Conservation (phyloP, 495 filamentous ascomycete genomes). For the Podospora didyma region DNA sequence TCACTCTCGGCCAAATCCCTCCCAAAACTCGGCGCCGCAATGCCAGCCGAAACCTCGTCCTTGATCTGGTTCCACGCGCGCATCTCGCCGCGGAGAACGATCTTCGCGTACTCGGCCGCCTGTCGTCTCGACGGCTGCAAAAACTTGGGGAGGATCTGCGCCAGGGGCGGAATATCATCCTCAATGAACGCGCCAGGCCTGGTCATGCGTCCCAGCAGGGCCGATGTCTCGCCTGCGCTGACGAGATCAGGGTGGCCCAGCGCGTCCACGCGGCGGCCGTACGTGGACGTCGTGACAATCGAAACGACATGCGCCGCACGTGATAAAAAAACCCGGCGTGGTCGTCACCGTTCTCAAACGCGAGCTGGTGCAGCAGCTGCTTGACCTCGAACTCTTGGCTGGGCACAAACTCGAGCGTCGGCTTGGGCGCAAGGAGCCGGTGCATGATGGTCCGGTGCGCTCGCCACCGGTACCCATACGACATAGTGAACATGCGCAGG, state of each 20-base stretch:
- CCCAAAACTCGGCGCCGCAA: neutral
- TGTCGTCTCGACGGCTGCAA: neutral
- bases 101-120: too few species aligned
- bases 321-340: neutral
- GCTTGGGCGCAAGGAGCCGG: neutral
- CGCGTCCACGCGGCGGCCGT: neutral
- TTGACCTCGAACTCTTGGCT: conserved; percentile 1
- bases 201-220: neutral
- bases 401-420: neutral
- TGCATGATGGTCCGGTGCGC: neutral
- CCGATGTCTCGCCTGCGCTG: neutral
- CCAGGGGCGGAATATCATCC: neutral
- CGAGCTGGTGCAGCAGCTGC: conserved; percentile 1
- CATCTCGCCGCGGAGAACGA: neutral
- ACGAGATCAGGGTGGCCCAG: neutral
- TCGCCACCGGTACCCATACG: neutral
- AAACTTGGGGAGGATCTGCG: neutral
- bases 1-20: neutral
- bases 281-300: neutral
- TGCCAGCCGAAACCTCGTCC: neutral
- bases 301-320: neutral
- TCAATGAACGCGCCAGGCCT: neutral
- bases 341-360: neutral
- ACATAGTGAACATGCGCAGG: conserved; percentile 1
- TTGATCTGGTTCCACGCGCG: neutral